Evolutionary conservation across 768 basidiomycete species (phyloP), one percentile per base, ranked within the genome.

Genomic region (Asterophora lycoperdoides): DNA sequence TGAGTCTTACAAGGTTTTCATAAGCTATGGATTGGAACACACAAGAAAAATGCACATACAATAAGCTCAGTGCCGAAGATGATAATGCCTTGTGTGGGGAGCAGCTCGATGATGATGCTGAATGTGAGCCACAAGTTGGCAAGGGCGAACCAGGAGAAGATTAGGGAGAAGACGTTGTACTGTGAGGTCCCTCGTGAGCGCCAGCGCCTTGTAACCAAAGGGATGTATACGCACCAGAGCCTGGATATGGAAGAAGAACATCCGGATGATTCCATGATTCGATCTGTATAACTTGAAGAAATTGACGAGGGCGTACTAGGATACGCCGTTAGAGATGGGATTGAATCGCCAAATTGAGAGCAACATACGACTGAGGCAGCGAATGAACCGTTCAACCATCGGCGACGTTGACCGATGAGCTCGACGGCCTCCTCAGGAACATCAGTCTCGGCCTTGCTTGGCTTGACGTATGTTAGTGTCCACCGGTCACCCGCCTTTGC

Each of bases 161-260:
- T 57, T 50, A 97, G 74, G 26, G 80, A 85, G 64, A 89, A 81
- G 43, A 93, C 59, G 67, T 93, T 93, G 66, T 93, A 94, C 88
- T 92, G n/a, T 37, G 8, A 8, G 23, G 13, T 9, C 15, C 47
- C 8, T 23, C 46, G 41, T 14, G 2, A 8, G 14, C 7, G 14
- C 8, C 43, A 32, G 9, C 19, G 37, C 8, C 23, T 11, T 17
- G 49, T 14, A 9, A 28, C n/a, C 14, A 36, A 29, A 26, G 43
- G 26, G 18, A 20, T 7, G 18, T 23, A 18, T 23, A 75, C 86
- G 53, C 64, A 92, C 91, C 46, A 97, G 50, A 35, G 84, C 93
- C 68, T 98, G 95, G 40, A 99, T 60, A 62, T 97, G 94, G 66
- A 99, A 83, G 75, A 97, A 93, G 74, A 98, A 86, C 88, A 98